Base-by-base conservation (phyloP, 2,329 filamentous ascomycete genomes). In the Apiospora hydei region DNA sequence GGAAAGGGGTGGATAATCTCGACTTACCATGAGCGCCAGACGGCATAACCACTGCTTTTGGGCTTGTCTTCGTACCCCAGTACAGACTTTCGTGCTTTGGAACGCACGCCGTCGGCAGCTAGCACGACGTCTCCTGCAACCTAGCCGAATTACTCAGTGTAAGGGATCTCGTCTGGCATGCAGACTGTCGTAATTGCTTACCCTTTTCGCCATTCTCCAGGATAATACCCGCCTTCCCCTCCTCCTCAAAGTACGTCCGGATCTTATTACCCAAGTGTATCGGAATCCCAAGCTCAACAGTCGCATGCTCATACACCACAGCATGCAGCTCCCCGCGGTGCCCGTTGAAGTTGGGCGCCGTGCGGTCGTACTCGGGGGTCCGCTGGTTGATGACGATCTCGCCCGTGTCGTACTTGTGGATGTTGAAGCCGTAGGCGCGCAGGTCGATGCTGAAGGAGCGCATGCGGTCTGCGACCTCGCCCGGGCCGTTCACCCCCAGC, bases 291-390 rank as follows among this genome's bases (percentile, higher is more conserved):
- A 90, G 80, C 69, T 87, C 86, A 69, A 89, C 84, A 49, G 83
- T 83, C 0, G 88, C 88, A 74, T 90, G 87, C 47, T 88, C 85
- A 72, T 89, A 90, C 4, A 91, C 84, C 14, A 90, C 85, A 69
- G 87, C 82, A 73, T 91, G 89, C 71, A 91, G 81, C 79, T 91
- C 89, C 21, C 89, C 89, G 26, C 89, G 80, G 74, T 91, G 89
- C 0, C 89, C 89, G 69, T 91, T 90, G 76, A 90, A 88, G 13
- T 87, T 85, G 0, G 89, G 88, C 16, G 86, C 84, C 21, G 86
- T 84, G 0, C 82, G 82, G 44, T 85, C 79, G 46, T 80, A 80
- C 1, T 81, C 77, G 3, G 87, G 85, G 0, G 83, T 84, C 66
- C 77, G 79, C 72, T 91, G 89, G 72, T 89, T 89, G 71, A 88